Base-by-base conservation (phyloP, 495 filamentous ascomycete genomes). In the Penicillium ochrochloron region DNA sequence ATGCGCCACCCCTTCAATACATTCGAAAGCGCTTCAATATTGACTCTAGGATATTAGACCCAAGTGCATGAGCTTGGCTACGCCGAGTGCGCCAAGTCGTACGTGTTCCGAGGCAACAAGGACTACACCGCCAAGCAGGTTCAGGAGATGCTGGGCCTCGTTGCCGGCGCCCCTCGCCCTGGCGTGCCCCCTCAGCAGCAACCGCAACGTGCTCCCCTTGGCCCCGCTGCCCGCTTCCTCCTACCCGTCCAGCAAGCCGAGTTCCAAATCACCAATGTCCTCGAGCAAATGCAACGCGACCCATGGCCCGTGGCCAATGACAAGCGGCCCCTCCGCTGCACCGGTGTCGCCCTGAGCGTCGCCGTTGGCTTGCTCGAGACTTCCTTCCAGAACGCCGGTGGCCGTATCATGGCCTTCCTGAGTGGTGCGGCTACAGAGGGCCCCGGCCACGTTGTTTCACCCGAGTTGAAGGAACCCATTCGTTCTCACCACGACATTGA, bases 401-500 rank as follows among this genome's bases (percentile, higher is more conserved):
- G 89, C 27, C 89, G 94, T 60, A 94, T 99, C 67, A 99, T 99
- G 96, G 83, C 97, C 35, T 99, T 98, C 75, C 89, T 94, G 55
- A 96, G 96, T 67, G 96, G 96, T 25, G 90, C 96, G 27, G 93
- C 92, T 25, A 99, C 96, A 2, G 96, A 98, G 78, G 96, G 96
- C 0, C 96, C 95, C 15, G 96, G 96, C 56, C 90, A 96, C 83
- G 96, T 99, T 39, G 95, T 99, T 76, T 93, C 93, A 0, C 93
- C 94, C n/a, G 96, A 99, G 77, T 78, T 99, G 66, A 90, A 93
- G 75, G 96, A 99, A 74, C 93, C 96, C 17, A 98, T 99, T 62
- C 89, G 96, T 71, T 98, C 96, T 37, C 96, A 99, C 80, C 96
- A 99, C 73, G 96, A 99, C 69, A 99, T 99, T 74, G 96, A 99